Base-by-base conservation (phyloP, 1,284 basidiomycete genomes). In the Porogramme epimiltina region DNA sequence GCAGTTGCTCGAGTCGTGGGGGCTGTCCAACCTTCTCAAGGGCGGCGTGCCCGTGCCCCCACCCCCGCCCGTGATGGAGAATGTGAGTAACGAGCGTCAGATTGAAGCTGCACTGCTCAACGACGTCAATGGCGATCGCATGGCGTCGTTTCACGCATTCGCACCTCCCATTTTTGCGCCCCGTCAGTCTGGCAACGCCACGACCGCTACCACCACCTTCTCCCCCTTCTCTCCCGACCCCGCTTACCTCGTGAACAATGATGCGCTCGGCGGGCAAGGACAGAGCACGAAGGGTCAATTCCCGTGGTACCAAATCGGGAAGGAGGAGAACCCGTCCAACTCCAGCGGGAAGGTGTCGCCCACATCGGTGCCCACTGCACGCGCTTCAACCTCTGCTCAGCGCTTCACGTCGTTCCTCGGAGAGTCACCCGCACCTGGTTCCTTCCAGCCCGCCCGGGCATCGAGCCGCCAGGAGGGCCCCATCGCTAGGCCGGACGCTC, bases 1-100 rank as follows among this genome's bases (percentile, higher is more conserved):
- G 36, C 79, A 84, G 58, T 69, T 90, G 34, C 62, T 91, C 52
- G 83, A 87, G 63, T 82, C 81, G 65, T 74, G 88, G 44, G 75
- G 79, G 34, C 62, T 74, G 49, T 74, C 74, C 50, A 75, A 75
- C 28, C 73, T 76, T 56, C 60, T 74, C 13, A 37, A 37, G 34
- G 44, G 70, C 71, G 52, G 55, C 54, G 56, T 31, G 55, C n/a
- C n/a, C n/a, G n/a, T 37, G 51, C 45, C 38, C 42, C 51, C 36
- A 40, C 53, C 26, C 36, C 47, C 45, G 39, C 52, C 33, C 25
- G 51, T 42, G 47, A 34, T 52, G 47, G 56, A 58, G 51, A 51
- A 59, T 33, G 52, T 58, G 52, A 61, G 39, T 55, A 53, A 40
- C 55, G 55, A 54, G 48, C 47, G 46, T 56, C 61, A 54, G 48